Evolutionary conservation across 2,329 filamentous ascomycete species (phyloP), one percentile per base, ranked within the genome.

Genomic region (Fusarium sp.): DNA sequence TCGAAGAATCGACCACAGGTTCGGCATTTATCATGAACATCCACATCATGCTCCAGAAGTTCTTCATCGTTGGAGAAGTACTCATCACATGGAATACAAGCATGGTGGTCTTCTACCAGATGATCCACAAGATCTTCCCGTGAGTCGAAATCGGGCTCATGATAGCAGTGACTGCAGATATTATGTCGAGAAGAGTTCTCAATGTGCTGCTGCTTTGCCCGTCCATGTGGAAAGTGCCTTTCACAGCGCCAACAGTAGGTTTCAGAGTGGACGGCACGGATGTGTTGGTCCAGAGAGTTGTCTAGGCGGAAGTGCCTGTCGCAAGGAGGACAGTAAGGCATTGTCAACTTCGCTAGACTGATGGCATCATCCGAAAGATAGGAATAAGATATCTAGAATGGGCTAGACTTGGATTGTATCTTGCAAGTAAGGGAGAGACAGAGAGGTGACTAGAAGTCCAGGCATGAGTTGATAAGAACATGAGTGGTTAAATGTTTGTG

Each of bases 11-110:
- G 15, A 9, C 14, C 15, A n/a, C 76, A 77, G 1, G n/a, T 42
- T 2, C 20, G 15, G 57, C 76, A 79, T 48, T 50, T 62, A 31
- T 73, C 24, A 15, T 78, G 76, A 7, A 47, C 22, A 0, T 47
- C 28, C 2, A 63, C 47, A 12, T 71, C 54, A 39, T 78, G 74
- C 12, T 67, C 28, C 3, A 39, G 12, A 7, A 62, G 38, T 3
- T 22, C 15, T 3, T 55, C 24, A 2, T 62, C n/a, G 4, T 42
- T 9, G 20, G 30, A 28, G 8, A 68, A 68, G 11, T 33, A n/a
- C 2, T 56, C 28, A 3, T 47, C 10, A 5, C 66, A 69, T 3
- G 20, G 11, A 3, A 63, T 8, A 41, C 66, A 69, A 5, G 30
- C 44, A 20, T 64, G 28, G 11, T 69, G 66, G 2, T 10, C 26